phyloP scores from a whole-genome alignment of 257 asterid species.

The Jasminum sambac region DNA sequence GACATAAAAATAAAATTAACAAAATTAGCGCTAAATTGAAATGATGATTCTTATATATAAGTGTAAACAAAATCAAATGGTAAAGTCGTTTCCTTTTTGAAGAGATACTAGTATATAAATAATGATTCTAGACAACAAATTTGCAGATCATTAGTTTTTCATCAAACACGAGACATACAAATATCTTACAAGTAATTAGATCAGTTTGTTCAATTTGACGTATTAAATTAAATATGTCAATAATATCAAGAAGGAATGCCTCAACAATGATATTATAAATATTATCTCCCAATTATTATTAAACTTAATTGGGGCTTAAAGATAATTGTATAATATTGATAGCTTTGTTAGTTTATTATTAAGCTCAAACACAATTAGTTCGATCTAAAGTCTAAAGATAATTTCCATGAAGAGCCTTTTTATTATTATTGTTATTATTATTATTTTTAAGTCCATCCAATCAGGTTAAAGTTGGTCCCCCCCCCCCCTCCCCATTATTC shows the following conservation, averaged over 20 bases:
- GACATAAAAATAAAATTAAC: no score
- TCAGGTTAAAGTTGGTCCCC: slow-evolving; percentile 12
- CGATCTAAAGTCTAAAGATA: slow-evolving; percentile 16
- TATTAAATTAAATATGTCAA: background rate
- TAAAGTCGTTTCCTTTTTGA: no score
- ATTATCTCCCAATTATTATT: background rate
- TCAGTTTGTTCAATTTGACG: background rate
- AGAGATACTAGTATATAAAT: no score
- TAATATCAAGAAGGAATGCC: background rate
- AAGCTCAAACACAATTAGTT: slow-evolving; percentile 14
- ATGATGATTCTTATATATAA: no score
- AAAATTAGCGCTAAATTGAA: no score
- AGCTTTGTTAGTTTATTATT: background rate
- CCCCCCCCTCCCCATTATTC: no score
- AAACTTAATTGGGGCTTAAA: background rate
- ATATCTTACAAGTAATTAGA: background rate
- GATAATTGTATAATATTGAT: background rate
- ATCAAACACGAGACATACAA: no score
- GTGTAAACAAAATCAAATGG: no score
- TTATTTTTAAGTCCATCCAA: background rate
- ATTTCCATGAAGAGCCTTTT: background rate
- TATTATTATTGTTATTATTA: no score
- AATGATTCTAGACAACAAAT: no score
- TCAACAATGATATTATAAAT: background rate
- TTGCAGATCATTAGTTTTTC: no score